These are phyloP conservation scores for Rhizoctonia solani DNA, from an alignment of 1,284 basidiomycete species.

Conservation along the genomic window DNA sequence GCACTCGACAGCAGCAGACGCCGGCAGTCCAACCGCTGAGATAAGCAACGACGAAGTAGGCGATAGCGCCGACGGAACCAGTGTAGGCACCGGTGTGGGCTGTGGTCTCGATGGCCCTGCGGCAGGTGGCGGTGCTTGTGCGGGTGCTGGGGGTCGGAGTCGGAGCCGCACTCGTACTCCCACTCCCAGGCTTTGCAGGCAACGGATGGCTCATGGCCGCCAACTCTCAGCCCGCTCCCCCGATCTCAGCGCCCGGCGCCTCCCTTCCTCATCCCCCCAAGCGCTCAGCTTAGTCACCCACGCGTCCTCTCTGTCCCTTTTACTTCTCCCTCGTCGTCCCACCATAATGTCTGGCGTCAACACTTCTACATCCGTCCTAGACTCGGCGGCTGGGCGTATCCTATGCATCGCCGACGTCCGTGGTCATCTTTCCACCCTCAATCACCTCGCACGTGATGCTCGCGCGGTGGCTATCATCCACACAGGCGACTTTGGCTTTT, in stretches of 20 bases:
- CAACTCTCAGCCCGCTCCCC: neutral
- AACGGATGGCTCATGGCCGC: constrained; percentile 47
- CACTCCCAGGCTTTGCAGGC: constrained; percentile 51
- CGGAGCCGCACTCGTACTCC: constrained; percentile 55
- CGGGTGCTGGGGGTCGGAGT: constrained; percentile 49
- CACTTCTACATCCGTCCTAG: constrained; percentile 75
- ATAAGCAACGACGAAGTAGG: neutral
- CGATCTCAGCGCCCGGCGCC: neutral
- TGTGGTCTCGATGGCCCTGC: constrained; percentile 40
- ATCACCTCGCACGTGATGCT: constrained; percentile 85
- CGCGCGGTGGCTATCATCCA: constrained; percentile 95
- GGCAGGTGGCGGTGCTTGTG: constrained; percentile 47
- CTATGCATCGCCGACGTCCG: constrained; percentile 97
- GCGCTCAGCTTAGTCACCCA: constrained; percentile 52
- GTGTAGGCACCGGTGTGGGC: constrained; percentile 24
- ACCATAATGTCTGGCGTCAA: constrained; percentile 52
- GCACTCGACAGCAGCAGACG: constrained; percentile 14
- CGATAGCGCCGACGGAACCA: neutral
- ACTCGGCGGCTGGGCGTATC: constrained; percentile 81
- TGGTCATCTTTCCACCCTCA: constrained; percentile 83
- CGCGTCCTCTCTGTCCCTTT: constrained; percentile 43
- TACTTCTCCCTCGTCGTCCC: constrained; percentile 13
- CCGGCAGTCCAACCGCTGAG: constrained; percentile 8
- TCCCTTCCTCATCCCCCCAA: constrained; percentile 43
- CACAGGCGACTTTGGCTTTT: constrained; percentile 99